Conservation (phyloP, 352 stramenopile genomes). For the Phytophthora multivora region DNA sequence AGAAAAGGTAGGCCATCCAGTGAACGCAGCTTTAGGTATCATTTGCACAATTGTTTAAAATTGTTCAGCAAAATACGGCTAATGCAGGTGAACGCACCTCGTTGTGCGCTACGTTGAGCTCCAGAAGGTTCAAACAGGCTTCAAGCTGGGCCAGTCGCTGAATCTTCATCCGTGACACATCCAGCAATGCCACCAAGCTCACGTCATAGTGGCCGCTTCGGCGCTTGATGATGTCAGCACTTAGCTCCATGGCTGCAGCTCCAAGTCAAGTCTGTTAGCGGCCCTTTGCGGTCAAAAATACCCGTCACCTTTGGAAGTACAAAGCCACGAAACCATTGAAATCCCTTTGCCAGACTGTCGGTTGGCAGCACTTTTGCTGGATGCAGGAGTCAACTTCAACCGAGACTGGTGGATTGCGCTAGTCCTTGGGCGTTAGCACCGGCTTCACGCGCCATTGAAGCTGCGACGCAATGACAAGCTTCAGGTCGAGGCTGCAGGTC, state of each 20-base stretch:
- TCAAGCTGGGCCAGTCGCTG: conserved; percentile 43
- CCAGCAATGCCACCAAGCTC: conserved; percentile 63
- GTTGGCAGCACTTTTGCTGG: neutral
- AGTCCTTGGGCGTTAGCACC: neutral
- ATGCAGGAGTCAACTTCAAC: conserved; percentile 6
- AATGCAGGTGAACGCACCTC: conserved; percentile 31
- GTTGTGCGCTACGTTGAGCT: conserved; percentile 67
- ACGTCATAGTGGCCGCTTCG: conserved; percentile 81
- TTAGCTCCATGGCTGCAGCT: conserved; percentile 56
- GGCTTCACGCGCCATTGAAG: conserved; percentile 12
- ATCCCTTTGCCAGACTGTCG: neutral
- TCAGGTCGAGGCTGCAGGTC: no score
- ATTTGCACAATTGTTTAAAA: no score
- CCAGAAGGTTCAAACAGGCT: conserved; percentile 52
- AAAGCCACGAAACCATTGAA: neutral
- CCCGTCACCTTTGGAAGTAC: no score
- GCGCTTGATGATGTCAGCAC: conserved; percentile 66
- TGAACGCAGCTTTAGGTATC: conserved; percentile 48
- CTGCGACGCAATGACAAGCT: neutral
- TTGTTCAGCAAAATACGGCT: neutral
- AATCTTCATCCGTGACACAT: conserved; percentile 58
- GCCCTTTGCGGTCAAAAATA: no score
- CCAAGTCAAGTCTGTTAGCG: neutral
- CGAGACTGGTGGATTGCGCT: conserved; percentile 1
- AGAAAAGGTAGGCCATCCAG: conserved; percentile 55